Conservation (phyloP, 2,329 filamentous ascomycete genomes). For the Fonsecaea multimorphosa region DNA sequence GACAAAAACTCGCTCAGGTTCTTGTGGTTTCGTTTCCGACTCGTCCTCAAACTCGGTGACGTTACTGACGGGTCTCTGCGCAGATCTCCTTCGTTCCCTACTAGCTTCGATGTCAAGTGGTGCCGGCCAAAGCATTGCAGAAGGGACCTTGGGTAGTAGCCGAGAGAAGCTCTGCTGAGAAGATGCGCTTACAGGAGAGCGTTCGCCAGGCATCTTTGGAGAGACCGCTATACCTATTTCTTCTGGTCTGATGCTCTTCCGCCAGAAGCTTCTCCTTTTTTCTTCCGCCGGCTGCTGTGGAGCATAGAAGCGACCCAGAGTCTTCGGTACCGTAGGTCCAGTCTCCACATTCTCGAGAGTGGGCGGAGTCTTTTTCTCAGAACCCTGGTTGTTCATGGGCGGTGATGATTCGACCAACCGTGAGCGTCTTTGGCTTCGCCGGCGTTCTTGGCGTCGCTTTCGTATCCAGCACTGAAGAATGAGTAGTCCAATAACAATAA, state of each 20-base stretch:
- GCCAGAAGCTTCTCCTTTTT: slow-evolving; percentile 41
- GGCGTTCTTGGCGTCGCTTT: slow-evolving; percentile 36
- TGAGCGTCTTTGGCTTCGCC: slow-evolving; percentile 47
- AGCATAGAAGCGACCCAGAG: slow-evolving; percentile 35
- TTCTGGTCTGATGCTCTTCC: slow-evolving; percentile 40
- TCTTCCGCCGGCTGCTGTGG: slow-evolving; percentile 29
- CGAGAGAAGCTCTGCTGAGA: slow-evolving; percentile 49
- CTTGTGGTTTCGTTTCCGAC: slow-evolving; percentile 18
- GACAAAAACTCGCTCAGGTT: slow-evolving; percentile 29
- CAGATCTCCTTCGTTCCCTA: slow-evolving; percentile 24
- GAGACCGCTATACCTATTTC: slow-evolving; percentile 44
- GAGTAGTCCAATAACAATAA: slow-evolving; percentile 55
- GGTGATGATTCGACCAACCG: slow-evolving; percentile 48
- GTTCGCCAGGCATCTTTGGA: slow-evolving; percentile 40
- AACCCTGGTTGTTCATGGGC: slow-evolving; percentile 29
- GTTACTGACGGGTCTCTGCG: slow-evolving; percentile 40
- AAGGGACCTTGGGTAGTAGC: slow-evolving; percentile 46
- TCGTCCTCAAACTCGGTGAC: slow-evolving; percentile 51
- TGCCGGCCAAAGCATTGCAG: slow-evolving; percentile 46
- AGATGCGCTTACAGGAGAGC: slow-evolving; percentile 43
- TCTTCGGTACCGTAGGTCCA: slow-evolving; percentile 9
- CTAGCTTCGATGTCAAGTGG: slow-evolving; percentile 41
- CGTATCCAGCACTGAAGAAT: slow-evolving; percentile 47
- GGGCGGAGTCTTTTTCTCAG: slow-evolving; percentile 26
- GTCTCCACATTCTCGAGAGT: slow-evolving; percentile 25